phyloP scores from a whole-genome alignment of 371 early-diverging fungal genomes.

The Mortierella sp. region DNA sequence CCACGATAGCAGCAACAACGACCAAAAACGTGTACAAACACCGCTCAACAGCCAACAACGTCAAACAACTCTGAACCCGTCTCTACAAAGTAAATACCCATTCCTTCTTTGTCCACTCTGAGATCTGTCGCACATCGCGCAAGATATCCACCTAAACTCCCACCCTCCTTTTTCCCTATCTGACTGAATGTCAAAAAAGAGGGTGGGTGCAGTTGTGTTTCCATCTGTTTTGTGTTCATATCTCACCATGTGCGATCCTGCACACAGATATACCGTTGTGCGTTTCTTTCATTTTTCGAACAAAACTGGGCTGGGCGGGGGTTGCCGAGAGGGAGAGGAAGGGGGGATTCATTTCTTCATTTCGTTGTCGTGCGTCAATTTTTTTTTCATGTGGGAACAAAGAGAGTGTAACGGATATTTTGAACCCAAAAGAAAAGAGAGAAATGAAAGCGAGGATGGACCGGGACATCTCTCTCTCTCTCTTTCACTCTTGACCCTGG shows the following conservation, averaged over 20 bases:
- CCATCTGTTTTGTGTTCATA: neutral
- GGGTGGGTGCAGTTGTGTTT: neutral
- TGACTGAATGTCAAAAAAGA: neutral
- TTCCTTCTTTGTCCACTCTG: neutral
- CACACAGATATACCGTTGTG: neutral
- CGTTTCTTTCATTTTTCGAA: too few relatives aligned
- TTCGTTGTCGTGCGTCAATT: too few relatives aligned
- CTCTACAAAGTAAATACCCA: neutral
- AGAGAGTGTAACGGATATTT: neutral
- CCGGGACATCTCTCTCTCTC: neutral
- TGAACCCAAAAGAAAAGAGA: neutral
- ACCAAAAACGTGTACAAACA: too few relatives aligned
- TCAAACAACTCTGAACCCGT: neutral
- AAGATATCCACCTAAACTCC: neutral
- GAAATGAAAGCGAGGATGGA: neutral
- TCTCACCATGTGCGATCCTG: neutral
- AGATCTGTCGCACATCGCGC: neutral
- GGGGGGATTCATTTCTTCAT: neutral
- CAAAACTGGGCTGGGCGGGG: too few relatives aligned
- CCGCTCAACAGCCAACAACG: neutral
- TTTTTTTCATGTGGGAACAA: too few relatives aligned
- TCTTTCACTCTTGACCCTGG: neutral
- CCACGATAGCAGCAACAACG: too few relatives aligned
- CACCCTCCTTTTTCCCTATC: neutral
- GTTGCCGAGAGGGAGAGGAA: slow-evolving; percentile 1